Evolutionary conservation across 108 stramenopile genomes (phyloP).

Genomic region (Nannochloropsis gaditana): DNA sequence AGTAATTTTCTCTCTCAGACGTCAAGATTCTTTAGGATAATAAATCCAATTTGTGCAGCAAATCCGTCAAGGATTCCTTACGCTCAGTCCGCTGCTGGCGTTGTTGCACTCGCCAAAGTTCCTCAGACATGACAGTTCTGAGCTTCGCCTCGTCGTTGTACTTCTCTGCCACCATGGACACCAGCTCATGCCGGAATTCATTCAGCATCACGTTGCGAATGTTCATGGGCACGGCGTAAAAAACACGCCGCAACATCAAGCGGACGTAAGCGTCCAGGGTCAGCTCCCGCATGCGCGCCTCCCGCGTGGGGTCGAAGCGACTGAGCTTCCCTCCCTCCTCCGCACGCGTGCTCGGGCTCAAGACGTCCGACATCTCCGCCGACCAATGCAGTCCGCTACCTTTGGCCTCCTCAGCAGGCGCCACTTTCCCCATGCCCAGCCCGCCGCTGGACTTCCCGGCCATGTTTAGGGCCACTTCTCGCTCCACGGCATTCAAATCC

Average conservation of each 20-base stretch:
- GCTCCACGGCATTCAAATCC: constrained; percentile 10
- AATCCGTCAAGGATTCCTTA: constrained; percentile 9
- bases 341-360: neutral
- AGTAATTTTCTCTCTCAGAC: too few relatives aligned
- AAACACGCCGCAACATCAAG: neutral
- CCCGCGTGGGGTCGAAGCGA: neutral
- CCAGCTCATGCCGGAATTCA: constrained; percentile 10
- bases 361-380: neutral
- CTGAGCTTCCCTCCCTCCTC: neutral
- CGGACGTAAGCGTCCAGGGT: neutral
- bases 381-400: neutral
- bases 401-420: neutral
- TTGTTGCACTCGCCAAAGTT: neutral
- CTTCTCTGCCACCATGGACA: constrained; percentile 13
- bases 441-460: neutral
- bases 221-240: neutral
- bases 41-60: neutral
- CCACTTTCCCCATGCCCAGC: neutral
- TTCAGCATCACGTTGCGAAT: constrained; percentile 1
- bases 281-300: constrained; percentile 2
- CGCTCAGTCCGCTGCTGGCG: neutral
- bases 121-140: constrained; percentile 2
- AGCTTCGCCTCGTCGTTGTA: constrained; percentile 20
- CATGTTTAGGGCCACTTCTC: constrained; percentile 20
- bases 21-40: neutral